These are phyloP conservation scores for Cordyceps cicadae DNA, from an alignment of 2,329 filamentous ascomycete genomes.

Conservation along the genomic window DNA sequence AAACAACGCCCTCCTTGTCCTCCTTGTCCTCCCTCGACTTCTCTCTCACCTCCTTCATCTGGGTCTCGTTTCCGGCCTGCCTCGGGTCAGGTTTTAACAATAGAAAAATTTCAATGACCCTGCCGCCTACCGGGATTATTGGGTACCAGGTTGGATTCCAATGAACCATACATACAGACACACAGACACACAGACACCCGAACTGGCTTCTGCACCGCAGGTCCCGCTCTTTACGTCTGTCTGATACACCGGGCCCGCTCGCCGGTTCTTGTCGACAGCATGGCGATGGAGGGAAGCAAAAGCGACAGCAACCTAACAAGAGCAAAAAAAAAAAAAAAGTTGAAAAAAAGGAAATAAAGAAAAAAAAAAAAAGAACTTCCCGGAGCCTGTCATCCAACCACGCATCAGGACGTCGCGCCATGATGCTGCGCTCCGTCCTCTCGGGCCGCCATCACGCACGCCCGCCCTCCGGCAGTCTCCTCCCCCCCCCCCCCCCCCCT, in stretches of 20 bases:
- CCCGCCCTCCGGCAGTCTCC: no score
- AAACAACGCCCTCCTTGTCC: neutral
- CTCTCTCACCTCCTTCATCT: neutral
- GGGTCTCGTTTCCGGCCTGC: neutral
- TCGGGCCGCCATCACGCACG: neutral
- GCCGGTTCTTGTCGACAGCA: neutral
- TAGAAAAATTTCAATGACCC: no score
- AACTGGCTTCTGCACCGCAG: neutral
- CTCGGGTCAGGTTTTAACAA: neutral
- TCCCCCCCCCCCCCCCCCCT: no score
- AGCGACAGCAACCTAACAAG: no score
- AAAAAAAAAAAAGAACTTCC: neutral
- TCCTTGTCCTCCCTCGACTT: neutral
- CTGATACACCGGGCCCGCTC: neutral
- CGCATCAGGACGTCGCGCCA: neutral
- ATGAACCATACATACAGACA: neutral
- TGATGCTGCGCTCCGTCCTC: neutral
- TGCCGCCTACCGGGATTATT: neutral
- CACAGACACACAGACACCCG: neutral
- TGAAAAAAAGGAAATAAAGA: no score
- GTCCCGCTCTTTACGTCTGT: neutral
- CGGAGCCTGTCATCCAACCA: neutral
- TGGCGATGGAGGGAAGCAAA: neutral
- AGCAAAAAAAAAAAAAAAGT: no score
- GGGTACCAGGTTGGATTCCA: neutral